Evolutionary conservation across 1,139 yeast genomes (phyloP).

Genomic region (Saccharomyces hybrid): DNA sequence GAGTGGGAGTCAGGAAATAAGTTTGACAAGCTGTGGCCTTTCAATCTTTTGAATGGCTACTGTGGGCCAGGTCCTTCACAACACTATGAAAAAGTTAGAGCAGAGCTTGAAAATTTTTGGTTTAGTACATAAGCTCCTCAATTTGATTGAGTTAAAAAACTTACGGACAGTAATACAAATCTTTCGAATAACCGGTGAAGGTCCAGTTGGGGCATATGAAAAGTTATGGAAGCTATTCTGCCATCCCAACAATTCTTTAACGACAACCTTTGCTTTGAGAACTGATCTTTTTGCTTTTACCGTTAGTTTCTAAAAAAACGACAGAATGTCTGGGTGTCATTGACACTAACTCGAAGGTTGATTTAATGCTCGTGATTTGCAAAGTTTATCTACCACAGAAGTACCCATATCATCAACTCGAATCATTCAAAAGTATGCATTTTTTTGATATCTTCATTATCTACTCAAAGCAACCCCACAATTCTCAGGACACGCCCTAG

Average conservation of each 20-base stretch:
- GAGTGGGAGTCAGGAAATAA: neutral
- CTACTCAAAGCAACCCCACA: neutral
- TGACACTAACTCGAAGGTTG: neutral
- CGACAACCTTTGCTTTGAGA: neutral
- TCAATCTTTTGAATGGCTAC: neutral
- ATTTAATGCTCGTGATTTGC: neutral
- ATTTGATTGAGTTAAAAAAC: too few species aligned
- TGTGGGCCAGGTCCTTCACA: neutral
- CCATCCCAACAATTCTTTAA: too few species aligned
- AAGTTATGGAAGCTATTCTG: neutral
- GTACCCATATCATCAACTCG: neutral
- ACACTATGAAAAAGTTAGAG: neutral
- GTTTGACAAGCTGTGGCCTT: neutral
- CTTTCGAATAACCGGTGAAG: neutral
- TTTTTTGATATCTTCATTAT: neutral
- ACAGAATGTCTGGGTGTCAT: too few species aligned
- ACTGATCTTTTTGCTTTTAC: neutral
- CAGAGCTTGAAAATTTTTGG: neutral
- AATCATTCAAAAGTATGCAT: neutral
- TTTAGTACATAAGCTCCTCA: neutral
- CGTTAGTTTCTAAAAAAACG: neutral
- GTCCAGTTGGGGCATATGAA: neutral
- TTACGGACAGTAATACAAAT: neutral
- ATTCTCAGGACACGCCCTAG: neutral
- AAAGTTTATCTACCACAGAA: neutral